Evolutionary conservation across 2,329 filamentous ascomycete genomes (phyloP), one percentile per base, ranked within the genome.

Genomic region (Microsporum ferrugineum): DNA sequence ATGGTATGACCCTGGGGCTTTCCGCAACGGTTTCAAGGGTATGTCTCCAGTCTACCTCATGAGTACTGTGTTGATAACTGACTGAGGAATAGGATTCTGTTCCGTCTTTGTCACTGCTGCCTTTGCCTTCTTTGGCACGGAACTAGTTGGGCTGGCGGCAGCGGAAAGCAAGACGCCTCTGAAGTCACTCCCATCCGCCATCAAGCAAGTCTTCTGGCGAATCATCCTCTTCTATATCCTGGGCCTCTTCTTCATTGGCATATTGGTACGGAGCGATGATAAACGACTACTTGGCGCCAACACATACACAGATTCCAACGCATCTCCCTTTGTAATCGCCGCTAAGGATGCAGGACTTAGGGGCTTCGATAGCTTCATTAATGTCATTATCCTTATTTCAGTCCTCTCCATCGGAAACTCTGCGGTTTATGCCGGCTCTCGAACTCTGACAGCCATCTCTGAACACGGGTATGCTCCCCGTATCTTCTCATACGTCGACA

Each of bases 401-500:
- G 86, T 85, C 0, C 85, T 83, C 74, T 89, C 86, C 0, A 80
- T 86, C 0, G 84, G 82, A 0, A 90, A 89, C 66, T 84, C 86
- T 65, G 82, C 80, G 67, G 75, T 90, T 51, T 79, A 79, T 66
- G 76, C 77, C 1, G 78, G 84, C 53, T 88, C 86, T 2, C 82
- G 88, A 23, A 91, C 88, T 0, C 73, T 92, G 1, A 75, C 91
- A 0, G 90, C 84, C 75, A 88, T 91, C 84, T 86, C 87, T 0
- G 85, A 88, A 66, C 84, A 84, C 47, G 79, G 82, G 57, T 88
- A 88, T 71, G 88, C 88, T 0, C 88, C 88, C 0, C 75, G 73
- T 17, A 81, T 91, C 66, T 77, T 91, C 1, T 86, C 85, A 47
- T 83, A 81, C 71, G 88, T 88, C 1, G 84, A 87, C 70, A 75